A percentile compares a stretch with the other conserved stretches of the same genome.
Evolutionary conservation across 2,329 filamentous ascomycete species (phyloP).

Genomic region (Malbranchea zuffiana): DNA sequence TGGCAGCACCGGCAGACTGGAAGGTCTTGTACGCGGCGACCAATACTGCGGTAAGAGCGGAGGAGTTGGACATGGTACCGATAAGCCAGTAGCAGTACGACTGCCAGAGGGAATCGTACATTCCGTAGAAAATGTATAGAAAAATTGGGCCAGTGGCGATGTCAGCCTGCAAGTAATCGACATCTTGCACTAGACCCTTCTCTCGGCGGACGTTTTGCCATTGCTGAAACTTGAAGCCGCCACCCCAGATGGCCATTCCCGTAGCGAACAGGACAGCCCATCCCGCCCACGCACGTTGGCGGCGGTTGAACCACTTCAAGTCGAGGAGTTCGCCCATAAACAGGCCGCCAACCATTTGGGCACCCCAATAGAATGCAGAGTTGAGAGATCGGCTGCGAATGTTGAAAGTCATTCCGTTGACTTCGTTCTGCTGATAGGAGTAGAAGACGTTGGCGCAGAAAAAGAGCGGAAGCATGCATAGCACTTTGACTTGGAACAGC

Average conservation of each 20-base stretch:
- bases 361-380: constrained; percentile 45
- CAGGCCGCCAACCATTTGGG: constrained; percentile 46
- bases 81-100: constrained; percentile 54
- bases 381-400: constrained; percentile 47
- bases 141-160: constrained; percentile 54
- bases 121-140: constrained; percentile 60
- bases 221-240: constrained; percentile 55
- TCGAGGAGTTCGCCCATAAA: constrained; percentile 37
- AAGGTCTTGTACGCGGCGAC: constrained; percentile 41
- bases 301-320: constrained; percentile 29
- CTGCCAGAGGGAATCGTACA: constrained; percentile 59
- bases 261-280: constrained; percentile 39
- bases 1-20: constrained; percentile 35
- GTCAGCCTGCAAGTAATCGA: constrained; percentile 36
- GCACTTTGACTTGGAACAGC: constrained; percentile 37
- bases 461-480: constrained; percentile 44
- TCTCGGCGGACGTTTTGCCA: constrained; percentile 40
- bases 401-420: constrained; percentile 46
- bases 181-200: constrained; percentile 32
- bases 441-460: constrained; percentile 48
- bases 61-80: constrained; percentile 36
- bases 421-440: constrained; percentile 46
- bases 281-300: constrained; percentile 37
- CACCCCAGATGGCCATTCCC: constrained; percentile 47
- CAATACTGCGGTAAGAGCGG: constrained; percentile 33